Conservation (phyloP, 148 eudicot genomes). For the Mesembryanthemum crystallinum region DNA sequence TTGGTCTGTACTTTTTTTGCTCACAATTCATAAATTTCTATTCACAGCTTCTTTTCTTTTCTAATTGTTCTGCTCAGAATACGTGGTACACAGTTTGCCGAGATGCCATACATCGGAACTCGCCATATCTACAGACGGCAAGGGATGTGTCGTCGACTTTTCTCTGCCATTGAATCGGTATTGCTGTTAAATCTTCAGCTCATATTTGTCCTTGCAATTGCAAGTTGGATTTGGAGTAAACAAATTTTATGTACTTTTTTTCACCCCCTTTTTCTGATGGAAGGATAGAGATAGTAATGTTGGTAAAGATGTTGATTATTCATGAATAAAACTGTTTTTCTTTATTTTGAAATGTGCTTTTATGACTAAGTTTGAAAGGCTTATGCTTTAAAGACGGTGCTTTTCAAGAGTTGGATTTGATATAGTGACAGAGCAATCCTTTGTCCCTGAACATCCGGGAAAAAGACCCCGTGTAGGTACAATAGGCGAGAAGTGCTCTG, state of each 20-base stretch:
- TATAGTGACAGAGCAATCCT: not conserved
- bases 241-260: not conserved
- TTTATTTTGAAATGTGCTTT: not conserved
- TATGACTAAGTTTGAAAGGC: too few species aligned
- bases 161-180: slow-evolving; percentile 86
- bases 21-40: not conserved
- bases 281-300: not conserved
- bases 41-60: not conserved
- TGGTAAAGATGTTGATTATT: not conserved
- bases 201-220: not conserved
- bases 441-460: not conserved
- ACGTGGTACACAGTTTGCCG: slow-evolving; percentile 80
- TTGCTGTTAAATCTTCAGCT: slow-evolving; percentile 1
- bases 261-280: too few species aligned
- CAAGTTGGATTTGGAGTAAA: not conserved
- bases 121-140: slow-evolving; percentile 92
- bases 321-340: not conserved
- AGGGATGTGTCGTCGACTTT: slow-evolving; percentile 96
- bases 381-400: not conserved
- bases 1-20: not conserved
- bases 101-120: slow-evolving; percentile 98
- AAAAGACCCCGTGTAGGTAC: too few species aligned
- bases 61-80: slow-evolving; percentile 41
- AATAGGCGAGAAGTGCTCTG: not conserved
- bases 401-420: not conserved